Evolutionary conservation across 768 basidiomycete genomes (phyloP).

Genomic region (Holtermanniella nyarrowii): DNA sequence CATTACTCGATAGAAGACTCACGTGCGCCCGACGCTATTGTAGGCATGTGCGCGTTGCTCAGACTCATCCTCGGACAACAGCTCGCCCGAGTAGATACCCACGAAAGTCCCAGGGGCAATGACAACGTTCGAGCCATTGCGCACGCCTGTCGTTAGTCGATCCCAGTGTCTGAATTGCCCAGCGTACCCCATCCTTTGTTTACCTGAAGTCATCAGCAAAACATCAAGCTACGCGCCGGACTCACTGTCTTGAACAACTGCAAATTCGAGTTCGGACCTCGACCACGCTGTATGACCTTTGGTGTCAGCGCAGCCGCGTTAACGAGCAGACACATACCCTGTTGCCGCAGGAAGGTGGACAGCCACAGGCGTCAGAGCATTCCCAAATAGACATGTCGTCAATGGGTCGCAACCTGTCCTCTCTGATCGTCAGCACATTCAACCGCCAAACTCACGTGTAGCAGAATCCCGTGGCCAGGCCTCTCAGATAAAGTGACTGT

Average conservation of each 20-base stretch:
- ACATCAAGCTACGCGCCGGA: not conserved
- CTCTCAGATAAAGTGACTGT: conserved; percentile 47
- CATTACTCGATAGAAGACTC: conserved; percentile 4
- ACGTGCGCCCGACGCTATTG: conserved; percentile 34
- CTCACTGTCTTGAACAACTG: conserved; percentile 50
- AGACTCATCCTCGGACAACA: conserved; percentile 58
- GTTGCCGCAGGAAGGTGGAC: conserved; percentile 70
- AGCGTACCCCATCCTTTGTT: conserved; percentile 73
- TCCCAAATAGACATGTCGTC: conserved; percentile 53
- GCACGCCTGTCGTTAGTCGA: not conserved
- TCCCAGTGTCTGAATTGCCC: not conserved
- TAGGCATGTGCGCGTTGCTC: conserved; percentile 58
- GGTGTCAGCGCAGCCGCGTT: not conserved
- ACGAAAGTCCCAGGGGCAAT: conserved; percentile 63
- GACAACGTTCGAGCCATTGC: too few species aligned
- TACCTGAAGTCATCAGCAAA: conserved; percentile 6
- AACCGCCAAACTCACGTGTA: conserved; percentile 48
- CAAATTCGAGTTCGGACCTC: conserved; percentile 55
- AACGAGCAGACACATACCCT: conserved; percentile 48
- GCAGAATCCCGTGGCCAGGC: conserved; percentile 49
- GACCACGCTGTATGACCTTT: conserved; percentile 74
- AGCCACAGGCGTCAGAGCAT: conserved; percentile 72
- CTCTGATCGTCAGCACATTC: conserved; percentile 18
- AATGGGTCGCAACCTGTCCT: conserved; percentile 47
- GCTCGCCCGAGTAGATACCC: conserved; percentile 77